Evolutionary conservation across 345 rosid species (phyloP), one percentile per base, ranked within the genome.

Genomic region (Citrus medica): DNA sequence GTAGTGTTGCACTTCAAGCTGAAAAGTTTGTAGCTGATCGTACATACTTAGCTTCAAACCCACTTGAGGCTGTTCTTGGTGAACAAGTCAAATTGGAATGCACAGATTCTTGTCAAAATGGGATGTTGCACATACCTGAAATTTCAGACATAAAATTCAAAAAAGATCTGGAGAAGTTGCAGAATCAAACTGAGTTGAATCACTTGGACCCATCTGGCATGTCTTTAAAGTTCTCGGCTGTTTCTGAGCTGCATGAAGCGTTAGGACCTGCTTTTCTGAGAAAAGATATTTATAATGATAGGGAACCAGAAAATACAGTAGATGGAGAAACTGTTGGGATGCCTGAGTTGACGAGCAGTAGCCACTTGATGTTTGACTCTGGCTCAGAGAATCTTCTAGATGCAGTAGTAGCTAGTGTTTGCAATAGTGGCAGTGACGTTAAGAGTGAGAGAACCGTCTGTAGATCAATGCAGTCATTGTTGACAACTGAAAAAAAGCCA

Each of bases 311-410:
- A 79, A 91, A 88, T 76, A 74, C 78, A 66, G 94, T 87, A 78
- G 80, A 86, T 76, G 86, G 79, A 65, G 82, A 83, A 67, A 62
- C 66, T 71, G 53, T 80, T 25, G 86, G 87, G 77, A 68, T 89
- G 85, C 77, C 84, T 76, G 91, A 88, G 78, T 89, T 79, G 61
- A 85, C 83, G 79, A 89, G 87, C 78, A 83, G 85, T 61, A 90
- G 92, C 85, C 90, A 86, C 71, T 85, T 88, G 73, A 86, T 87
- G 7, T 78, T 82, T 84, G 97, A 86, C 72, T 79, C 89, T 33
- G 84, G 85, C 74, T 78, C 90, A 38, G 98, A 90, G 85, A 93
- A 89, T 88, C 98, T 95, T 78, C 84, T 95, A 68, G 98, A 95
- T 82, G 98, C 98, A 59, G 89, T 95, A 68, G 95, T 95, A 66